Evolutionary conservation across 495 filamentous ascomycete genomes (phyloP), one percentile per base, ranked within the genome.

Genomic region (Talaromyces liani): DNA sequence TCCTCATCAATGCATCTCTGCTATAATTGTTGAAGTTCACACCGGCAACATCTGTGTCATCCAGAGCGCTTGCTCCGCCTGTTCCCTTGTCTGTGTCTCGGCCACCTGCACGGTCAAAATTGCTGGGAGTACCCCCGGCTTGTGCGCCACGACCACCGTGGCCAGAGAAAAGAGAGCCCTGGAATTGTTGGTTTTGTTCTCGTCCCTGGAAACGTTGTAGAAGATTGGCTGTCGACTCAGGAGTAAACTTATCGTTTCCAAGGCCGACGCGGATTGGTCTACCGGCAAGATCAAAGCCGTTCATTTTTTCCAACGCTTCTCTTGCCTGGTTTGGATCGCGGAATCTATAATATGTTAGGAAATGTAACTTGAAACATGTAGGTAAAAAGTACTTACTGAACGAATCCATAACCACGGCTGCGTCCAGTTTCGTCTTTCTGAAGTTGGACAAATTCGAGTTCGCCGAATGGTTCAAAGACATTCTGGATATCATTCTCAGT

Each of bases 211-310:
- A 91, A 71, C 92, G 91, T 81, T 92, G 92, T 63, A 94, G 77
- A 66, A 95, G 85, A 76, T 90, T 91, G 70, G 91, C 89, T 75
- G 90, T 97, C 75, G 92, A 93, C 80, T 97, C 94, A 66, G 92
- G 90, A 80, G 94, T 98, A 77, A 98, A 99, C 89, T 98, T 98
- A 90, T 99, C 95, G 81, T 96, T 99, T 78, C 95, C 95, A 82
- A 99, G 92, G 75, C 95, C 95, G 78, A 99, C 95, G 71, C 95
- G 91, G 72, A 99, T 98, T 61, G 91, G 91, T 70, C 95, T 92
- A 78, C 93, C 93, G 71, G 93, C 95, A 71, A 99, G 89, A 75
- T 98, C 95, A 80, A 97, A 99, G 58, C 93, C 92, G 79, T 99
- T 99, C 94, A 99, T 97, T 78, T 97, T 94, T 77, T 97, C 91